These are phyloP conservation scores for Lipomyces kockii DNA, from an alignment of 805 yeast genomes.

Conservation along the genomic window DNA sequence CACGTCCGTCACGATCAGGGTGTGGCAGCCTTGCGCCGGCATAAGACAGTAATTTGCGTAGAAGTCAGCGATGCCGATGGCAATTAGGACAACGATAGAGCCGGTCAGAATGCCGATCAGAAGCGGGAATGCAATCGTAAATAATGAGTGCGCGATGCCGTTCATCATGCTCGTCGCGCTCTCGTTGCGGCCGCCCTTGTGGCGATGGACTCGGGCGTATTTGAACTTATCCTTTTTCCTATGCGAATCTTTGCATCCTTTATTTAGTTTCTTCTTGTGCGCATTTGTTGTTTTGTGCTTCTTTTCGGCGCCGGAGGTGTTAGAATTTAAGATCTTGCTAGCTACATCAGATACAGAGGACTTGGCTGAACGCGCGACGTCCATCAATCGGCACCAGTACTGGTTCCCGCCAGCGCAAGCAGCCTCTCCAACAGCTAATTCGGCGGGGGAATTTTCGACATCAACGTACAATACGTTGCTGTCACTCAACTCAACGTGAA, in stretches of 20 bases:
- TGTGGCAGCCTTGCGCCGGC: not conserved
- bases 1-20: not conserved
- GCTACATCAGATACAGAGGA: constrained; percentile 3
- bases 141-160: constrained; percentile 14
- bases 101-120: constrained; percentile 31
- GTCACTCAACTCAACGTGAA: not conserved
- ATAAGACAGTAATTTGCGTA: not conserved
- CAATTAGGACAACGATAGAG: constrained; percentile 26
- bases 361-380: constrained; percentile 4
- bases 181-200: constrained; percentile 20
- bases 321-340: not conserved
- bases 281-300: not conserved
- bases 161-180: constrained; percentile 22
- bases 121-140: constrained; percentile 29
- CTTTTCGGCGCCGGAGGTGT: not conserved
- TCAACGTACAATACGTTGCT: not conserved
- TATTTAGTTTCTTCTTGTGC: not conserved
- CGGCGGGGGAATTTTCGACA: not conserved
- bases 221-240: not conserved
- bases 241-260: not conserved
- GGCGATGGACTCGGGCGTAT: not conserved
- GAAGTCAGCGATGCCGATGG: constrained; percentile 25
- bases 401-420: constrained; percentile 9
- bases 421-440: not conserved
- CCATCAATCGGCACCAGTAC: constrained; percentile 10